phyloP scores from a whole-genome alignment of 805 yeast species.

The Allodekkera sacchari region DNA sequence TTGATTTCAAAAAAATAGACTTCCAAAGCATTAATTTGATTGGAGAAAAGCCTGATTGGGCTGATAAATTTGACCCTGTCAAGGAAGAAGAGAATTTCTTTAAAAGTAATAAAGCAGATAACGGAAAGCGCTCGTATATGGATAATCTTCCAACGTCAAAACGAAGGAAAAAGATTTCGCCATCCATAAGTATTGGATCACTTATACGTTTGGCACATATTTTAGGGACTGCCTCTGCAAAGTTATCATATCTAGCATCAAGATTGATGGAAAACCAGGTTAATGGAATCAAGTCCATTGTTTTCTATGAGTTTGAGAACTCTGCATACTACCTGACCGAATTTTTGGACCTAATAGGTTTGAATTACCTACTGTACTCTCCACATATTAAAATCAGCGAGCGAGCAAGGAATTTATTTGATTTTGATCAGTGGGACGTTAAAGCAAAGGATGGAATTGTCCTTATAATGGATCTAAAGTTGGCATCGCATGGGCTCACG shows the following conservation, averaged over 20 bases:
- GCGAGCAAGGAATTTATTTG: conserved; percentile 43
- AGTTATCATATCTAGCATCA: conserved; percentile 51
- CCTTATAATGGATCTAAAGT: conserved; percentile 55
- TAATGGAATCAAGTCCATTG: conserved; percentile 42
- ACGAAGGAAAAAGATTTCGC: conserved; percentile 3
- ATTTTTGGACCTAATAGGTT: conserved; percentile 50
- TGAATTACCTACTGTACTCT: conserved; percentile 56
- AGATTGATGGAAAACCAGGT: conserved; percentile 45
- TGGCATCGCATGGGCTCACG: conserved; percentile 65
- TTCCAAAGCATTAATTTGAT: conserved; percentile 22
- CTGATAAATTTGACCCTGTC: conserved; percentile 16
- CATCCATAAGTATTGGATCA: conserved; percentile 14
- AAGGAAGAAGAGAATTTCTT: conserved; percentile 13
- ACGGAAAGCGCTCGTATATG: not conserved
- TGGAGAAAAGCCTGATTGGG: conserved; percentile 21
- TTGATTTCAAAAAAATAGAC: conserved; percentile 23
- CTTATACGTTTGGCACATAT: conserved; percentile 28
- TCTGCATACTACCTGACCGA: conserved; percentile 63
- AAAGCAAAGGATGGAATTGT: conserved; percentile 33
- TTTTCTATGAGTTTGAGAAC: conserved; percentile 66
- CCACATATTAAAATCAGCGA: conserved; percentile 44
- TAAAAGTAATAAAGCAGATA: not conserved
- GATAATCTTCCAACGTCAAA: not conserved
- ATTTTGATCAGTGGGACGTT: conserved; percentile 35
- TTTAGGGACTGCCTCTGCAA: conserved; percentile 58